These are phyloP conservation scores for Catharanthus roseus DNA, from an alignment of 257 asterid genomes.

Conservation along the genomic window DNA sequence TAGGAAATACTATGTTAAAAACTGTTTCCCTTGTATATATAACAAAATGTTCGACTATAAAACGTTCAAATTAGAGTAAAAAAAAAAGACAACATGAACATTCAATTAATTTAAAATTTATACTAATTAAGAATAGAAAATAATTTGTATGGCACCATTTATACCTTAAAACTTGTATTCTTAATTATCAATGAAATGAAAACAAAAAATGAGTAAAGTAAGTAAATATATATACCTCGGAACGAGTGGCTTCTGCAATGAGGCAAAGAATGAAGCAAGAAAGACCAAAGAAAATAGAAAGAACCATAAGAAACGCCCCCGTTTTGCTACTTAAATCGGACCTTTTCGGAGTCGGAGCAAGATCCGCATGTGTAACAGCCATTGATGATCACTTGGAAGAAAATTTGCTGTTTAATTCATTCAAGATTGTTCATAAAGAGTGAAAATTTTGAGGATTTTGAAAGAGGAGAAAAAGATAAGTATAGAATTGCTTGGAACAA, in stretches of 20 bases:
- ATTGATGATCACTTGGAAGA: conserved; percentile 19
- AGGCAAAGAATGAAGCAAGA: conserved; percentile 81
- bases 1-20: no score
- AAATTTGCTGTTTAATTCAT: not conserved
- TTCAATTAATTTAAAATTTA: not conserved
- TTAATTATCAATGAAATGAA: no score
- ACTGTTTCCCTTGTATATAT: no score
- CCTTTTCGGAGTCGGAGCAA: conserved; percentile 48
- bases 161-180: no score
- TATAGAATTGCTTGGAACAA: conserved; percentile 83
- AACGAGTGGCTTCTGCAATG: conserved; percentile 70
- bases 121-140: no score
- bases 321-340: conserved; percentile 65
- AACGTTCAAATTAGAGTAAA: no score
- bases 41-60: no score
- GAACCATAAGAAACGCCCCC: conserved; percentile 58
- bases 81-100: not conserved
- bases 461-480: conserved; percentile 19
- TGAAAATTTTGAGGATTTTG: conserved; percentile 7
- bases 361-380: conserved; percentile 94
- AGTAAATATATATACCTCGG: conserved; percentile 44
- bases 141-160: no score
- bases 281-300: conserved; percentile 65
- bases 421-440: conserved; percentile 8
- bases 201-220: not conserved